phyloP scores from a whole-genome alignment of 1,139 yeast genomes.

The Geotrichum phurueaensis region DNA sequence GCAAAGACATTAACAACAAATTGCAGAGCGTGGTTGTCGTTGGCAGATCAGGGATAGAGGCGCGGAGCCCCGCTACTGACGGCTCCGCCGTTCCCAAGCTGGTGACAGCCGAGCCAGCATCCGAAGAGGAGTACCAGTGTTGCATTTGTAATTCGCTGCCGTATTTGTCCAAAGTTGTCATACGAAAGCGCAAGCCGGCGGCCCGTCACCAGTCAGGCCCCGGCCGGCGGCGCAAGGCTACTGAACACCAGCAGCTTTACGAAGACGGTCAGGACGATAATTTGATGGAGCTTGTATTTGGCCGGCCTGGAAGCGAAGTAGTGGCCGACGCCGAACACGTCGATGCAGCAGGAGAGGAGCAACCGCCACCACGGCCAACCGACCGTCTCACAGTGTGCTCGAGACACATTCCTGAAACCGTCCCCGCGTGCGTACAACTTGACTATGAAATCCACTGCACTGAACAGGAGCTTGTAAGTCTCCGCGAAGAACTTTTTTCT shows the following conservation, averaged over 20 bases:
- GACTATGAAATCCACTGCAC: neutral
- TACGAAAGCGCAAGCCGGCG: neutral
- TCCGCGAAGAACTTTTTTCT: neutral
- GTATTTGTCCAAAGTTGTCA: conserved; percentile 27
- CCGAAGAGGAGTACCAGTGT: conserved; percentile 30
- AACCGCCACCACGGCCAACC: neutral
- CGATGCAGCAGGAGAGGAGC: neutral
- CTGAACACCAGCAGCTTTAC: neutral
- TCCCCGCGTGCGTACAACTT: neutral
- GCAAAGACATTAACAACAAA: conserved; percentile 18
- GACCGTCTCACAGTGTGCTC: neutral
- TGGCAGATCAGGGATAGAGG: neutral
- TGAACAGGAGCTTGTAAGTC: neutral
- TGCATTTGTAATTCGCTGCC: conserved; percentile 28
- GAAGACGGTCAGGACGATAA: conserved; percentile 4
- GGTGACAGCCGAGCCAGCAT: conserved; percentile 5
- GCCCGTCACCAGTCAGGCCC: neutral
- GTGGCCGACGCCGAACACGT: neutral
- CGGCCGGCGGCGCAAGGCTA: neutral
- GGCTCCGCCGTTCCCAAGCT: neutral
- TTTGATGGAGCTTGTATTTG: conserved; percentile 22
- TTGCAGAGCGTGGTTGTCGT: conserved; percentile 20
- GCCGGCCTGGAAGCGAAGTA: conserved; percentile 17
- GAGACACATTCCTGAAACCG: neutral
- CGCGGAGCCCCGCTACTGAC: neutral